A percentile compares a stretch with the other conserved stretches of the same genome.
phyloP scores from a whole-genome alignment of 2,329 filamentous ascomycete genomes.

The Blastomyces silverae region DNA sequence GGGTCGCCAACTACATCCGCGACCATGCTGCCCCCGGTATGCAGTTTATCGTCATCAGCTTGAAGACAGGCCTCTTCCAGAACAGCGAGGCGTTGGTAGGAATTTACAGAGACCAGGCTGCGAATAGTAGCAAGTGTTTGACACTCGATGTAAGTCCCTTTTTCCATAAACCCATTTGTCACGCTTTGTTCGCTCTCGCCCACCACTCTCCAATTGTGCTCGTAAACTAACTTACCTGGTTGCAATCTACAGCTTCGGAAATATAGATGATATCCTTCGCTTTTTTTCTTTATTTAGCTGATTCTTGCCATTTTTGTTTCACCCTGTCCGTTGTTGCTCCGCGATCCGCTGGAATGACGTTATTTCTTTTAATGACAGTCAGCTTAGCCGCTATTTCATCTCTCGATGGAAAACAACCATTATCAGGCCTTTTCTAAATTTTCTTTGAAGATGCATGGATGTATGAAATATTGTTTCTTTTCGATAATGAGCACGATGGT shows the following conservation, averaged over 20 bases:
- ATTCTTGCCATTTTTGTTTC: not conserved
- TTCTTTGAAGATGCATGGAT: not conserved
- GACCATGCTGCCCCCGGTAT: constrained; percentile 93
- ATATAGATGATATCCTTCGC: constrained; percentile 18
- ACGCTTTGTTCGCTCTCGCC: not conserved
- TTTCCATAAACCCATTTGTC: not conserved
- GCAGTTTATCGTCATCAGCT: constrained; percentile 97
- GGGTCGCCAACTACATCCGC: constrained; percentile 92
- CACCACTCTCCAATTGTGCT: not conserved
- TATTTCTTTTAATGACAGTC: not conserved
- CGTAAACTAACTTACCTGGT: constrained; percentile 8
- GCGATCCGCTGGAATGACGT: not conserved
- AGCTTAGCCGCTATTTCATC: not conserved
- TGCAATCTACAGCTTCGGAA: constrained; percentile 21
- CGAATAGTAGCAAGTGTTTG: constrained; percentile 84
- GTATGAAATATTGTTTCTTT: not conserved
- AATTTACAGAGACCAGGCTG: constrained; percentile 88
- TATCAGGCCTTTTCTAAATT: not conserved
- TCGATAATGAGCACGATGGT: not conserved
- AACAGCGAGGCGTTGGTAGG: constrained; percentile 93
- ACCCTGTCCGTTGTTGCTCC: not conserved
- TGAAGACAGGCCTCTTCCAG: constrained; percentile 94
- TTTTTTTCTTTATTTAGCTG: not conserved
- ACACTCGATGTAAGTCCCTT: constrained; percentile 79
- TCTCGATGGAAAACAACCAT: not conserved